Conservation (phyloP, 2,329 filamentous ascomycete genomes). For the Clonostachys byssicola region DNA sequence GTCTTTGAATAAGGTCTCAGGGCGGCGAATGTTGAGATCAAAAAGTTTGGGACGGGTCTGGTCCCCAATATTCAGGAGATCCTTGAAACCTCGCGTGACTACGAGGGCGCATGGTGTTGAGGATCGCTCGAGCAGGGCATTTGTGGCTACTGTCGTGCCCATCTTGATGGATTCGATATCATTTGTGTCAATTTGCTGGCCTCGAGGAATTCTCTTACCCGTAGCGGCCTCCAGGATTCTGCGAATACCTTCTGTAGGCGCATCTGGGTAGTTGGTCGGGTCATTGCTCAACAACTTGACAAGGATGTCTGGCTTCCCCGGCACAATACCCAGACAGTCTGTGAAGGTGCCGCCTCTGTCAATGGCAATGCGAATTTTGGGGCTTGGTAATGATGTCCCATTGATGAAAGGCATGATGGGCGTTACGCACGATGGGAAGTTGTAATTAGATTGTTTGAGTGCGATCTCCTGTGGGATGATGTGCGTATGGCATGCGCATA, state of each 20-base stretch:
- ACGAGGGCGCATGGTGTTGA: constrained; percentile 84
- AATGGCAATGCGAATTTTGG: constrained; percentile 65
- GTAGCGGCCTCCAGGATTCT: constrained; percentile 78
- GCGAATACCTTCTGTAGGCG: constrained; percentile 87
- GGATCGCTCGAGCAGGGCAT: constrained; percentile 84
- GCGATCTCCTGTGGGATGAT: background rate
- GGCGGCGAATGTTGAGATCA: constrained; percentile 80
- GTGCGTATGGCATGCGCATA: background rate
- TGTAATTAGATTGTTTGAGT: background rate
- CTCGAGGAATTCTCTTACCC: constrained; percentile 70
- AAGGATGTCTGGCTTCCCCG: constrained; percentile 67
- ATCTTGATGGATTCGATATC: constrained; percentile 88
- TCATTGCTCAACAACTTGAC: constrained; percentile 92
- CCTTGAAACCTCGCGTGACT: constrained; percentile 81
- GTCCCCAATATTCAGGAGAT: constrained; percentile 85
- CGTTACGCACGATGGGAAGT: background rate
- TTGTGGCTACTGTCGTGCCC: constrained; percentile 94
- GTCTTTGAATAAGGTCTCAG: constrained; percentile 77
- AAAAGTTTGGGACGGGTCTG: constrained; percentile 89
- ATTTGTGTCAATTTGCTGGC: constrained; percentile 73
- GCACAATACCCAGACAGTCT: constrained; percentile 81
- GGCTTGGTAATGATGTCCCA: background rate
- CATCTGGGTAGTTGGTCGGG: constrained; percentile 87
- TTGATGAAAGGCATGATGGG: constrained; percentile 4
- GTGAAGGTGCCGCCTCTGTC: constrained; percentile 86